Conservation (phyloP, 2,329 filamentous ascomycete species). For the Hymenoscyphus albidus region DNA sequence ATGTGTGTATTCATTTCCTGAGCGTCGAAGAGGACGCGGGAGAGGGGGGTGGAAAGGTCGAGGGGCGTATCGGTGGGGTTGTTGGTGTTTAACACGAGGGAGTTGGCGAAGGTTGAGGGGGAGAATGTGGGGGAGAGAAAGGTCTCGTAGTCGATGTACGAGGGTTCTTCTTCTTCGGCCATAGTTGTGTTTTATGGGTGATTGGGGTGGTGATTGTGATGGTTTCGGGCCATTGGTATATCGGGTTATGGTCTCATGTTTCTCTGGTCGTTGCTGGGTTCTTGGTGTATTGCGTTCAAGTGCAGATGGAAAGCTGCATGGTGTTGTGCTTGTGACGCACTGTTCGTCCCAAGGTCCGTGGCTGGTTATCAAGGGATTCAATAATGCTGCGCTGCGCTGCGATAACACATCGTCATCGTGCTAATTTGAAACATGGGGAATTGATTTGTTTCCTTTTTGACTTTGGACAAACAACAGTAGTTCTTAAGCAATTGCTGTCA, state of each 20-base stretch:
- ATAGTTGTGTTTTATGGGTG: constrained; percentile 15
- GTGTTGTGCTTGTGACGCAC: constrained; percentile 3
- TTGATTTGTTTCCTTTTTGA: not conserved
- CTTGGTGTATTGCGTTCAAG: not conserved
- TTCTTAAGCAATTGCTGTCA: not conserved
- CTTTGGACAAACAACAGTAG: not conserved
- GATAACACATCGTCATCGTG: constrained; percentile 4
- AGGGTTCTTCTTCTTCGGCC: constrained; percentile 54
- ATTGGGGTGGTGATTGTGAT: constrained; percentile 6
- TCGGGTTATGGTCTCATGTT: not conserved
- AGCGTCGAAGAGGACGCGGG: constrained; percentile 89
- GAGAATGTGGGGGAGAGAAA: constrained; percentile 84
- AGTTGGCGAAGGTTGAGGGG: constrained; percentile 78
- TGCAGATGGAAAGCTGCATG: not conserved
- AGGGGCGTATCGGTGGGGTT: constrained; percentile 85
- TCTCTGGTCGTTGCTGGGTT: not conserved
- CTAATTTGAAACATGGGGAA: not conserved
- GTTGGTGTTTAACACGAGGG: constrained; percentile 83
- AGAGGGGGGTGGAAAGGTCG: constrained; percentile 90
- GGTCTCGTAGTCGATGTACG: constrained; percentile 93
- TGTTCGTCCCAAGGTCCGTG: constrained; percentile 1
- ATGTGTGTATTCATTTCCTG: constrained; percentile 97
- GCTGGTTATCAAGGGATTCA: constrained; percentile 2
- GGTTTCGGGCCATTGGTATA: constrained; percentile 15
- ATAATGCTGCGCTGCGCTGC: not conserved